Percentiles rank a stretch among this genome's conserved stretches.
Conservation (phyloP, 164 flowering plant species). For the Vitis rotundifolia region DNA sequence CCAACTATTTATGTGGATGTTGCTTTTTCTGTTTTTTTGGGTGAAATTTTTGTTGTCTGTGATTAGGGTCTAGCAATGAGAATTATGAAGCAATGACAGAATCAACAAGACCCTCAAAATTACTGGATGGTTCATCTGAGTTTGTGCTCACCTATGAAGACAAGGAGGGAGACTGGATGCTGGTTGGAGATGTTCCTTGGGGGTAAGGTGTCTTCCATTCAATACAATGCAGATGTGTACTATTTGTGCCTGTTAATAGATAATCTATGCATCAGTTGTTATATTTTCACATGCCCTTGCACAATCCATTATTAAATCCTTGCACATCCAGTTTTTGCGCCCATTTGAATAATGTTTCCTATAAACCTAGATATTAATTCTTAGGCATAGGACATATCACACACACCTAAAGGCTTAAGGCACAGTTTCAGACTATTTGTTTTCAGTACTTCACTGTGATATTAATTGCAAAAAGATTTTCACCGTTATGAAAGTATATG, state of each 20-base stretch:
- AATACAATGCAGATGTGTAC: not conserved
- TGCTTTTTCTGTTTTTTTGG: not conserved
- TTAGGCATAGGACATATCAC: too few species aligned
- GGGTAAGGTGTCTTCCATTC: slow-evolving; percentile 33
- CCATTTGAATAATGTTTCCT: too few species aligned
- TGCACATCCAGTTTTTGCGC: too few species aligned
- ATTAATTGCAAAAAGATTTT: too few species aligned
- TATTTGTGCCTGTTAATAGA: not conserved
- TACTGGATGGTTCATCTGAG: slow-evolving; percentile 51
- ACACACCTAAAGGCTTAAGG: too few species aligned
- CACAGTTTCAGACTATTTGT: too few species aligned
- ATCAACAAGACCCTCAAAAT: slow-evolving; percentile 26
- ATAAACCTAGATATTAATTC: too few species aligned
- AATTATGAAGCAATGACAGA: slow-evolving; percentile 19
- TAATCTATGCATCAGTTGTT: too few species aligned
- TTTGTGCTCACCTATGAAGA: slow-evolving; percentile 72
- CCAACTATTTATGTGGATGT: not conserved
- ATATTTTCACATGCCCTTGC: too few species aligned
- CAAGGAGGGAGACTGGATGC: slow-evolving; percentile 80
- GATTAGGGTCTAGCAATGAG: slow-evolving; percentile 28
- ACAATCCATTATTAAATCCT: too few species aligned
- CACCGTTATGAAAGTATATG: too few species aligned
- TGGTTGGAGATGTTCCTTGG: slow-evolving; percentile 81
- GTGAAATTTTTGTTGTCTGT: slow-evolving; percentile 3
- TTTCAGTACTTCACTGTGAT: too few species aligned